Evolutionary conservation across 805 yeast species (phyloP).

Genomic region (Ogataea trehalophila): DNA sequence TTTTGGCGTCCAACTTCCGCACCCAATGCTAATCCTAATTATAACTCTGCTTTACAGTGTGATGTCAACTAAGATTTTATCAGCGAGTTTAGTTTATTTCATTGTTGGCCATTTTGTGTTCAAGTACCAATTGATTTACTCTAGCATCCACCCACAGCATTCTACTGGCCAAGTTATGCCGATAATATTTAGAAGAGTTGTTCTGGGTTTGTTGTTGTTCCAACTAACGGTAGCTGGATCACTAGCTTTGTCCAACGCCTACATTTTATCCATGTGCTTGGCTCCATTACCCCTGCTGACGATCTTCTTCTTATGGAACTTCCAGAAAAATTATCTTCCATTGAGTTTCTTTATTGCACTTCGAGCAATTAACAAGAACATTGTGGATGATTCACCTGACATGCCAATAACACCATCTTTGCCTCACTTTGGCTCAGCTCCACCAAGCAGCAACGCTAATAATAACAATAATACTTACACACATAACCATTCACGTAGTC

Average conservation of each 20-base stretch:
- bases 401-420: not conserved
- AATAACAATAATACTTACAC: not conserved
- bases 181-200: conserved; percentile 73
- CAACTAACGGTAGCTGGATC: conserved; percentile 94
- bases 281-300: conserved; percentile 75
- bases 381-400: not conserved
- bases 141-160: conserved; percentile 93
- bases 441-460: not conserved
- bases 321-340: conserved; percentile 77
- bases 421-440: not conserved
- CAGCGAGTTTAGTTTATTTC: conserved; percentile 82
- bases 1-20: conserved; percentile 88
- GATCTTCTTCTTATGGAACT: conserved; percentile 65
- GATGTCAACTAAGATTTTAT: conserved; percentile 79
- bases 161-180: conserved; percentile 98
- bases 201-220: conserved; percentile 74
- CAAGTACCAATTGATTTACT: conserved; percentile 85
- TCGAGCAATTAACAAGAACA: conserved; percentile 50
- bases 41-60: conserved; percentile 85
- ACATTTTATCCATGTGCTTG: conserved; percentile 62
- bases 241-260: conserved; percentile 71
- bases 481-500: not conserved
- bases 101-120: conserved; percentile 81
- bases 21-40: conserved; percentile 79
- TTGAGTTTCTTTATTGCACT: conserved; percentile 81